Percentiles rank a stretch among this genome's conserved stretches.
These are phyloP conservation scores for Bretschneidera sinensis DNA, from an alignment of 345 rosid genomes.

Conservation along the genomic window DNA sequence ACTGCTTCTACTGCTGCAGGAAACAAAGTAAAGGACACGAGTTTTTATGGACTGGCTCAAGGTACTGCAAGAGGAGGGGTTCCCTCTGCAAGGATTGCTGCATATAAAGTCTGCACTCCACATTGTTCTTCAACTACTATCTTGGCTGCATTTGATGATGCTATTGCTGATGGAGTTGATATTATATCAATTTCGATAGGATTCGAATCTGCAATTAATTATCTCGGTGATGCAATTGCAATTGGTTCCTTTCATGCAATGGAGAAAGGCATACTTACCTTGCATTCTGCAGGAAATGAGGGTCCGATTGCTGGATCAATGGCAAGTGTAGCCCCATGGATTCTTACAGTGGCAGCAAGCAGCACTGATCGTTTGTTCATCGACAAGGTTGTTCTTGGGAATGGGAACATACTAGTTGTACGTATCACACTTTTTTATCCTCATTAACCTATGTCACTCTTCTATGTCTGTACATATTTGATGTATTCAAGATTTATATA, in stretches of 20 bases:
- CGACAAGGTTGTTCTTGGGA: no score
- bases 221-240: constrained; percentile 21
- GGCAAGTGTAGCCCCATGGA: constrained; percentile 39
- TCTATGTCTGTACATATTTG: no score
- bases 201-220: accelerated
- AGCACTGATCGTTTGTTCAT: constrained; percentile 40
- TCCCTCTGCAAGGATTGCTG: constrained; percentile 55
- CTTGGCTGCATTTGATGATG: constrained; percentile 38
- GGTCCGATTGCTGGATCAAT: constrained; percentile 5
- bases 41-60: constrained; percentile 40
- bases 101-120: constrained; percentile 30
- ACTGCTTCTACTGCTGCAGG: constrained; percentile 73
- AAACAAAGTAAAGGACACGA: constrained; percentile 28
- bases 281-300: no score
- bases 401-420: constrained; percentile 37
- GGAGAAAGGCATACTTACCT: constrained; percentile 43
- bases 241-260: constrained; percentile 54
- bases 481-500: no score
- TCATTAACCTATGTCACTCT: no score
- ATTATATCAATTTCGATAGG: constrained; percentile 39
- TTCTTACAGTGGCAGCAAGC: constrained; percentile 47
- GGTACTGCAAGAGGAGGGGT: constrained; percentile 63
- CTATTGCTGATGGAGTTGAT: constrained; percentile 40
- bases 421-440: no score
- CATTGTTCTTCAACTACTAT: constrained; percentile 2